Evolutionary conservation across 108 stramenopile genomes (phyloP), one percentile per base, ranked within the genome.

Genomic region (Stephanodiscus triporus): DNA sequence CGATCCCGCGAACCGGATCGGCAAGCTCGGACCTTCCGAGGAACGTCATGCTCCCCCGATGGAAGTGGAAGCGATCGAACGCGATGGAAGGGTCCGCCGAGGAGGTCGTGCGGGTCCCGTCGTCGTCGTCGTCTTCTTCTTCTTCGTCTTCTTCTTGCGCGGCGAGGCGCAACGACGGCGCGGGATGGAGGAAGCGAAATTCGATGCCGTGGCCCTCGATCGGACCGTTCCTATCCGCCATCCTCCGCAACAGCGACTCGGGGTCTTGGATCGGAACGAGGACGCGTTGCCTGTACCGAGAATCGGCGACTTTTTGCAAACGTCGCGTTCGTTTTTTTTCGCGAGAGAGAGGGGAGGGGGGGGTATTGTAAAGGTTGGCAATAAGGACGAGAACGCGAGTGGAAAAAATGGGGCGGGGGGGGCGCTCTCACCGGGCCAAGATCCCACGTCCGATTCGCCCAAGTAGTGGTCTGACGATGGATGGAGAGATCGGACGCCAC

Each of bases 1-100:
- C 26, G 22, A 27, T 66, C 45, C 27, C 14, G 4, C 57, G 24
- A 0, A 11, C 14, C 26, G 43, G 26, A 26, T 32, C 29, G 16
- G 8, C 32, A 26, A 22, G 23, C 32, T 0, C 4, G 30, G 26
- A 4, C 26, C 10, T 56, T 0, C 88, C 90, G 56, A 84, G 86
- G 71, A 87, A 91, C 10, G 83, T 88, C 59, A 79, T 69, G 10
- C 82, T 83, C 17, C 47, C n/a, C 45, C 68, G 45, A 70, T 88
- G 85, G 51, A 85, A 90, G 61, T 85, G 86, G 60, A 43, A 80
- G 20, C 14, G 4, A 16, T 76, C 36, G 34, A 76, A 75, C 4
- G 63, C 30, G 45, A 64, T 23, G 22, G 37, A 42, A 27, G 42
- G 19, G 19, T 20, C 2, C 17, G 22, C 23, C 23, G 47, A 29